Conservation (phyloP, 2,329 filamentous ascomycete species). For the Bipolaris oryzae region DNA sequence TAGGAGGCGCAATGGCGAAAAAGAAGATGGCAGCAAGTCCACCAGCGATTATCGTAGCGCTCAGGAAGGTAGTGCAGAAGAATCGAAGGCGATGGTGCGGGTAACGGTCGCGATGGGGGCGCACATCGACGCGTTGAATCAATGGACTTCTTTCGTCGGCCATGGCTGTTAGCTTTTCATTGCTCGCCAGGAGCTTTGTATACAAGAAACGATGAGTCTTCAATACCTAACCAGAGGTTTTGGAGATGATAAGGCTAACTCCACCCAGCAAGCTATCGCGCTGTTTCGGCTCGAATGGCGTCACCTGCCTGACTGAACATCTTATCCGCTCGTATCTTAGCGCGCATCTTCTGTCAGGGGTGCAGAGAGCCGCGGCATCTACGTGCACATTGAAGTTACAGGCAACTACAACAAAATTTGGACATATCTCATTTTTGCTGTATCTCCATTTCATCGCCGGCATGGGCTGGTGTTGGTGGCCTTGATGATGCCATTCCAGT, state of each 20-base stretch:
- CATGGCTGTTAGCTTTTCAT: conserved; percentile 47
- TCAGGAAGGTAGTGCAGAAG: conserved; percentile 66
- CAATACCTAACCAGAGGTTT: conserved; percentile 6
- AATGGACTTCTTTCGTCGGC: conserved; percentile 69
- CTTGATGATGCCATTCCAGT: too few relatives aligned
- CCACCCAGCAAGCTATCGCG: conserved; percentile 7
- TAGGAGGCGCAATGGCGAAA: conserved; percentile 46
- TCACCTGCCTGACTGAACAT: conserved; percentile 11
- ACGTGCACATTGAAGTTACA: too few relatives aligned
- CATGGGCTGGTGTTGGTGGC: neutral
- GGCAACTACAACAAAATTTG: too few relatives aligned
- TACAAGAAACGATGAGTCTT: neutral
- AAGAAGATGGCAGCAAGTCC: conserved; percentile 47
- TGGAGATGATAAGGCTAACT: conserved; percentile 5
- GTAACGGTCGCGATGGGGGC: conserved; percentile 58
- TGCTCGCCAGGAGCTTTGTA: conserved; percentile 25
- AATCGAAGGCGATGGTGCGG: conserved; percentile 66
- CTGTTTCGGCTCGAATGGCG: conserved; percentile 10
- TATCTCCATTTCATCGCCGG: neutral
- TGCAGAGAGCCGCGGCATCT: neutral
- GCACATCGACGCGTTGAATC: conserved; percentile 65
- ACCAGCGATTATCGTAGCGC: conserved; percentile 46
- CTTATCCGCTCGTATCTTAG: conserved; percentile 21
- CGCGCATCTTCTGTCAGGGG: conserved; percentile 13
- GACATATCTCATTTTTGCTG: too few relatives aligned